Evolutionary conservation across 345 rosid genomes (phyloP).

Genomic region (Salix udensis): DNA sequence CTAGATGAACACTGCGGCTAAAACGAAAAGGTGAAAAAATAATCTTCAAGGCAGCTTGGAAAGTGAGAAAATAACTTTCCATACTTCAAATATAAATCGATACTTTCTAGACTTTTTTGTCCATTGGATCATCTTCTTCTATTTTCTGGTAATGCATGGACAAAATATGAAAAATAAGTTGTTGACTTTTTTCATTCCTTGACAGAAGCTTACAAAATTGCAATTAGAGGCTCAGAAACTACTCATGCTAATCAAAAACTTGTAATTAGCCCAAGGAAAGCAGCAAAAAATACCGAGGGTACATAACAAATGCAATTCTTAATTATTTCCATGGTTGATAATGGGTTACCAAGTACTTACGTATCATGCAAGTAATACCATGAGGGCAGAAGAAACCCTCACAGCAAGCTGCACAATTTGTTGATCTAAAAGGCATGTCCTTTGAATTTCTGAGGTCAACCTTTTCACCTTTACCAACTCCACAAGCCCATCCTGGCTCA

Average conservation of each 20-base stretch:
- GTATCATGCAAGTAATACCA: conserved; percentile 97
- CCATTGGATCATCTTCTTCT: neutral
- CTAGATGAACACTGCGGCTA: neutral
- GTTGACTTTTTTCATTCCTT: neutral
- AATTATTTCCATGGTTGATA: neutral
- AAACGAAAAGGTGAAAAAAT: neutral
- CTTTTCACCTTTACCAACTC: conserved; percentile 36
- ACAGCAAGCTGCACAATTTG: conserved; percentile 60
- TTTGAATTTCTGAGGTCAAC: conserved; percentile 53
- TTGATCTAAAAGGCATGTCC: conserved; percentile 53
- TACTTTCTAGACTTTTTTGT: neutral
- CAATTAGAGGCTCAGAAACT: neutral
- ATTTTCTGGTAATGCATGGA: neutral
- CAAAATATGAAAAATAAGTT: neutral
- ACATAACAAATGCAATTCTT: neutral
- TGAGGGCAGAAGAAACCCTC: conserved; percentile 98
- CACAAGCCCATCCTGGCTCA: conserved; percentile 98
- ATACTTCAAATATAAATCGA: neutral
- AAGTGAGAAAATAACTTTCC: neutral
- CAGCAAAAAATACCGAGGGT: neutral
- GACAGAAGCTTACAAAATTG: neutral
- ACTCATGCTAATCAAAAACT: too few species aligned
- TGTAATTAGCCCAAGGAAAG: neutral
- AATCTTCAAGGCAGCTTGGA: neutral
- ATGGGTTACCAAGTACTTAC: conserved; percentile 45